Conservation (phyloP, 2,329 filamentous ascomycete genomes). For the Daldinia sp. region DNA sequence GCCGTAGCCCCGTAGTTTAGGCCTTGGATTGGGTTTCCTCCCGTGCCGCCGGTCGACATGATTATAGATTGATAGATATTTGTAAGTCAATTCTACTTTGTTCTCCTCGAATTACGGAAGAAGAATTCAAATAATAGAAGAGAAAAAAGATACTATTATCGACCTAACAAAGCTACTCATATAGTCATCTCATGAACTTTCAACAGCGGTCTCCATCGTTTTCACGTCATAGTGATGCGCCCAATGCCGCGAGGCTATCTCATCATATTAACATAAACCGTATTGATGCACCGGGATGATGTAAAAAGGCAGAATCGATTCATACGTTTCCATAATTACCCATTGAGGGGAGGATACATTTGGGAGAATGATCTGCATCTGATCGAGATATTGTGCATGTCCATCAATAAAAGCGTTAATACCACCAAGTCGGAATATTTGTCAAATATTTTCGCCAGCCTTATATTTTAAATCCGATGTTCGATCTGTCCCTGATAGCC, state of each 20-base stretch:
- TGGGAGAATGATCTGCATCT: slow-evolving; percentile 21
- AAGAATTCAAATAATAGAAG: background rate
- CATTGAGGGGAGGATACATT: background rate
- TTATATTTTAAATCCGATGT: background rate
- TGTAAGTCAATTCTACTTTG: background rate
- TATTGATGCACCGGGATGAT: slow-evolving; percentile 5
- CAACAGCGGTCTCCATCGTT: background rate
- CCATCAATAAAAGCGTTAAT: background rate
- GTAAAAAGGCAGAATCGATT: background rate
- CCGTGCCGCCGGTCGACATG: slow-evolving; percentile 36
- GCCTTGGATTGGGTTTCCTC: slow-evolving; percentile 18
- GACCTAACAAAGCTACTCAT: background rate
- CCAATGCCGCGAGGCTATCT: background rate
- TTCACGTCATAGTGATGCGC: slow-evolving; percentile 31
- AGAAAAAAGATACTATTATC: background rate
- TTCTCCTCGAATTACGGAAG: background rate
- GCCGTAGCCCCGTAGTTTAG: slow-evolving; percentile 17
- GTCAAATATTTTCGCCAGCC: background rate
- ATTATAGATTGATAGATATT: background rate
- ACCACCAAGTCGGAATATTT: background rate
- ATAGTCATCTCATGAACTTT: background rate
- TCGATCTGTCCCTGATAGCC: background rate
- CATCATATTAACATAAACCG: slow-evolving; percentile 9
- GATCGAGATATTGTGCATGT: slow-evolving; percentile 5
- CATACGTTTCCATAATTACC: slow-evolving; percentile 7